These are phyloP conservation scores for Parietaria judaica DNA, from an alignment of 306 rosid genomes.

Conservation along the genomic window DNA sequence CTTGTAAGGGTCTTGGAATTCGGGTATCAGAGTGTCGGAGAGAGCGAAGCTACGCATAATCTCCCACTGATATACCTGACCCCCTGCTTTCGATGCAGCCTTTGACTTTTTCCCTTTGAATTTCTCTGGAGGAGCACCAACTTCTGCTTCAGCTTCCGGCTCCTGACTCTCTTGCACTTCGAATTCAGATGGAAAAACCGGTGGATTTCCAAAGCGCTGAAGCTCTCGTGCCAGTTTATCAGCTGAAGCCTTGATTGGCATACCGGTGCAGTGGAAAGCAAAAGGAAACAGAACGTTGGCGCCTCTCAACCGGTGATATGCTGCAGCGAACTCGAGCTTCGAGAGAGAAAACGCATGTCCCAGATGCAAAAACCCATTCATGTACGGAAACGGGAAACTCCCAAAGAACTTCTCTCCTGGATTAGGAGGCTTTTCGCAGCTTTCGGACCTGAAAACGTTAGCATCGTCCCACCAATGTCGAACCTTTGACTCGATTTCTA, in stretches of 20 bases:
- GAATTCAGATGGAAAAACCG: conserved; percentile 39
- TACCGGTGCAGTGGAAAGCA: conserved; percentile 91
- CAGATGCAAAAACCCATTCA: conserved; percentile 81
- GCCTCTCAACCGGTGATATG: conserved; percentile 72
- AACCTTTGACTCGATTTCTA: conserved; percentile 60
- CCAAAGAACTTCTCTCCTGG: conserved; percentile 81
- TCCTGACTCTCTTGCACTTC: conserved; percentile 33
- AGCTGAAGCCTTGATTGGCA: conserved; percentile 96
- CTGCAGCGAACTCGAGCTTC: conserved; percentile 79
- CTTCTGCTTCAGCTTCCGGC: conserved; percentile 24
- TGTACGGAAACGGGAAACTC: conserved; percentile 84
- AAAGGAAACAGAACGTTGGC: conserved; percentile 84
- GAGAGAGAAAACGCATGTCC: conserved; percentile 83
- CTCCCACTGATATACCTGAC: conserved; percentile 81
- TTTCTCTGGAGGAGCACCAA: conserved; percentile 46
- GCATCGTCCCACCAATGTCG: conserved; percentile 76
- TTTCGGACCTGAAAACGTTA: conserved; percentile 62
- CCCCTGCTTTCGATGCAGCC: conserved; percentile 60
- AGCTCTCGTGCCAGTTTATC: conserved; percentile 83
- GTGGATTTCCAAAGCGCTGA: conserved; percentile 60
- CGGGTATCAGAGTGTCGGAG: conserved; percentile 54
- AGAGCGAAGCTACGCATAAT: conserved; percentile 90
- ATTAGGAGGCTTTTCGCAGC: conserved; percentile 46
- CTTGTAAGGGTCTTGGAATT: conserved; percentile 65
- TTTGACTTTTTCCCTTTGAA: conserved; percentile 90